Conservation (phyloP, 495 filamentous ascomycete genomes). For the Penicillium cosmopolitanum region DNA sequence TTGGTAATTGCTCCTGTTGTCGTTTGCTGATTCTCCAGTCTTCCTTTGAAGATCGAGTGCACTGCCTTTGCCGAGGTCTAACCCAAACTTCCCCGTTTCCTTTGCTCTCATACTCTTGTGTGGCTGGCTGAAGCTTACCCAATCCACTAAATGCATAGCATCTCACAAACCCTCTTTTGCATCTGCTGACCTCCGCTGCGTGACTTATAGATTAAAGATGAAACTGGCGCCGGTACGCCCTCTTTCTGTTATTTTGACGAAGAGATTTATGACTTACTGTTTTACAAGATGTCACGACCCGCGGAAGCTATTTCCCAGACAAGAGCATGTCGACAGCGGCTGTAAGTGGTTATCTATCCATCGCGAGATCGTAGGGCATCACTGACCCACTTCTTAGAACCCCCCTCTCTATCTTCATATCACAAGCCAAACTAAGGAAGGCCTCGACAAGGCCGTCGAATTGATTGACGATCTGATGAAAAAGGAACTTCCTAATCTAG, state of each 20-base stretch:
- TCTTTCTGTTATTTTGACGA: slow-evolving; percentile 52
- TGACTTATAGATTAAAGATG: slow-evolving; percentile 99
- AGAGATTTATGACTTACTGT: slow-evolving; percentile 61
- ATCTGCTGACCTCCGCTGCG: slow-evolving; percentile 94
- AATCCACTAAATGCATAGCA: slow-evolving; percentile 66
- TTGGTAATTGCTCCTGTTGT: slow-evolving; percentile 91
- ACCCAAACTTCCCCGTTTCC: slow-evolving; percentile 40
- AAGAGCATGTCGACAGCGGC: slow-evolving; percentile 94
- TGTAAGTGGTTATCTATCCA: slow-evolving; percentile 56
- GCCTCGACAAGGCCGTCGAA: slow-evolving; percentile 81
- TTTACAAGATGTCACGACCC: slow-evolving; percentile 96
- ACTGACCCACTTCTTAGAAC: slow-evolving; percentile 57
- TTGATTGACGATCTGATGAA: slow-evolving; percentile 95
- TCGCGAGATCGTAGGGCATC: background rate
- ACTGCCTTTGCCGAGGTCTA: slow-evolving; percentile 37
- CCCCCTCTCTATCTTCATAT: slow-evolving; percentile 94
- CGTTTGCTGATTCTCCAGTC: slow-evolving; percentile 79
- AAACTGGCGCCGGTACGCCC: slow-evolving; percentile 99
- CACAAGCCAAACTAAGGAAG: slow-evolving; percentile 89
- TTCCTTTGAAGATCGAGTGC: slow-evolving; percentile 6
- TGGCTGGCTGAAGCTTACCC: slow-evolving; percentile 82
- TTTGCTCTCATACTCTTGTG: slow-evolving; percentile 47
- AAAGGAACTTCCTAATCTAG: slow-evolving; percentile 91
- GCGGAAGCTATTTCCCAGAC: slow-evolving; percentile 94
- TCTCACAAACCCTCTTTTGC: slow-evolving; percentile 77